Conservation (phyloP, 441 rosid species). For the Capsella rubella region DNA sequence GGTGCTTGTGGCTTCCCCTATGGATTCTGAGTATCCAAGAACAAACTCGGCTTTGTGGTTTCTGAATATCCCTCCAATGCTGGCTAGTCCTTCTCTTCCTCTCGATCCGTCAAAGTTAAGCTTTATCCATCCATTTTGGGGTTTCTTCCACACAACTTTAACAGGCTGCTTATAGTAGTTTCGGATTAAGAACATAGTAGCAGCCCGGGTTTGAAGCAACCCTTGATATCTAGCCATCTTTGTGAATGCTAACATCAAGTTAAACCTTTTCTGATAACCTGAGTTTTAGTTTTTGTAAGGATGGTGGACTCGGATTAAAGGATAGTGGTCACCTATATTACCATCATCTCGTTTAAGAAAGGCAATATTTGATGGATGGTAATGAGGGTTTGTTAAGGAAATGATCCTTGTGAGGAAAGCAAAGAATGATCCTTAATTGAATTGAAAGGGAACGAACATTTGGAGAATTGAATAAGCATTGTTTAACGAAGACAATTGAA, state of each 20-base stretch:
- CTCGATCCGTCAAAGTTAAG: slow-evolving; percentile 81
- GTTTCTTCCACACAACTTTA: slow-evolving; percentile 78
- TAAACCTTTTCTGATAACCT: neutral
- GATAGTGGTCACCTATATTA: neutral
- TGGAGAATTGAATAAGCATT: neutral
- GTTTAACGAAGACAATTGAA: neutral
- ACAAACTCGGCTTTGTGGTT: slow-evolving; percentile 79
- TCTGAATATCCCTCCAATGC: slow-evolving; percentile 85
- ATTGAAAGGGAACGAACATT: slow-evolving; percentile 13
- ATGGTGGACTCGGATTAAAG: neutral
- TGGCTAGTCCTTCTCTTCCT: slow-evolving; percentile 57
- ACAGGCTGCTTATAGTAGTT: slow-evolving; percentile 59
- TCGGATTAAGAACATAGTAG: slow-evolving; percentile 47
- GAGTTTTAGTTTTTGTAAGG: no score
- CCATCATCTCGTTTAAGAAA: neutral
- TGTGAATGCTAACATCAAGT: slow-evolving; percentile 50
- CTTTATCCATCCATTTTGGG: slow-evolving; percentile 75
- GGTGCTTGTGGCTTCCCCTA: slow-evolving; percentile 68
- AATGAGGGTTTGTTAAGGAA: neutral
- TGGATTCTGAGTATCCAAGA: slow-evolving; percentile 80
- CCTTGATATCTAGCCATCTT: slow-evolving; percentile 51
- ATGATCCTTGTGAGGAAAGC: slow-evolving; percentile 39
- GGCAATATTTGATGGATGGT: neutral
- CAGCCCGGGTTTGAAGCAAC: slow-evolving; percentile 47
- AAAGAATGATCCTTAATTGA: slow-evolving; percentile 29